phyloP scores from a whole-genome alignment of 2,329 filamentous ascomycete genomes.

The Colletotrichum sp. region DNA sequence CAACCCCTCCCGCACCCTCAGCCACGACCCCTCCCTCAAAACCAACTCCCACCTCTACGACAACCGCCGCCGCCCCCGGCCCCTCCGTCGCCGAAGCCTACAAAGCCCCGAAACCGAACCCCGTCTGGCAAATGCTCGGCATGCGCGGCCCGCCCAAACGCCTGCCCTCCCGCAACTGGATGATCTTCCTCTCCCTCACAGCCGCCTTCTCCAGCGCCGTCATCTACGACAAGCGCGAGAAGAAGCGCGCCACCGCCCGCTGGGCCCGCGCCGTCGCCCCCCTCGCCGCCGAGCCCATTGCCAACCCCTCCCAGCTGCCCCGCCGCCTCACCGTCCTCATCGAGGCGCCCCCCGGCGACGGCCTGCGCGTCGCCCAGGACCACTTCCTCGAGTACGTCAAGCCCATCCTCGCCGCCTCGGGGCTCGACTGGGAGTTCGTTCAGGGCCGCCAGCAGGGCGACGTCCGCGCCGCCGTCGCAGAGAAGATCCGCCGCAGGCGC shows the following conservation, averaged over 20 bases:
- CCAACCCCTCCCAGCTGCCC: slow-evolving; percentile 71
- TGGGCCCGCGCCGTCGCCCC: slow-evolving; percentile 88
- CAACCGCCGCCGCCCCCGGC: slow-evolving; percentile 24
- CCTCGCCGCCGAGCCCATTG: slow-evolving; percentile 78
- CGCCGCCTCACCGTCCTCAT: slow-evolving; percentile 87
- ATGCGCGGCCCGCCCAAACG: slow-evolving; percentile 82
- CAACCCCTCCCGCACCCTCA: background rate
- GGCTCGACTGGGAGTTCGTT: slow-evolving; percentile 94
- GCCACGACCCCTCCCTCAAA: background rate
- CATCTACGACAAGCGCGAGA: slow-evolving; percentile 92
- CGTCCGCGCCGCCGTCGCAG: slow-evolving; percentile 83
- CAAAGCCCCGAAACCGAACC: slow-evolving; percentile 64
- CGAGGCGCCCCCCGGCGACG: slow-evolving; percentile 84
- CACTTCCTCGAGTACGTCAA: slow-evolving; percentile 97
- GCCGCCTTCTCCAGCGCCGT: slow-evolving; percentile 80
- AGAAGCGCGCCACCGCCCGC: slow-evolving; percentile 81
- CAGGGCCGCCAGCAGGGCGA: slow-evolving; percentile 94
- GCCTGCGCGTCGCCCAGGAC: slow-evolving; percentile 83
- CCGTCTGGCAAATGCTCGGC: slow-evolving; percentile 79
- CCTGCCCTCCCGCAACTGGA: slow-evolving; percentile 95
- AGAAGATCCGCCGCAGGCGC: slow-evolving; percentile 78
- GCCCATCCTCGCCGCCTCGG: slow-evolving; percentile 86
- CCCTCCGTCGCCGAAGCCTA: slow-evolving; percentile 30
- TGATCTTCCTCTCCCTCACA: slow-evolving; percentile 87
- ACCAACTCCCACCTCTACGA: background rate